Conservation (phyloP, 2,329 filamentous ascomycete species). For the Apiospora phragmitis region DNA sequence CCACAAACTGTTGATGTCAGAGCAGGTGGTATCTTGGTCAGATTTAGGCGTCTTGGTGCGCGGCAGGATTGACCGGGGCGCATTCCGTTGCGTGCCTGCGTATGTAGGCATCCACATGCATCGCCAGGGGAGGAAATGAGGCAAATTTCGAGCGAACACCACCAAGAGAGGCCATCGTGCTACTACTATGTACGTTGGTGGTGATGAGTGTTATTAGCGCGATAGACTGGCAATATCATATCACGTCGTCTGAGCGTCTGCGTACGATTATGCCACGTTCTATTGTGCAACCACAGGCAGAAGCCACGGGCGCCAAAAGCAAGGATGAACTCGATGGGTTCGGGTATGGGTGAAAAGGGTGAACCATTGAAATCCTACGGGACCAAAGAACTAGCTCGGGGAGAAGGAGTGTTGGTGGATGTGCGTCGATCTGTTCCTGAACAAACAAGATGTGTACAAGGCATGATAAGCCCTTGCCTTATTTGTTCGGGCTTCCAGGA, state of each 20-base stretch:
- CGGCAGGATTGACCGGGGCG: background rate
- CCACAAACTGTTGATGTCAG: background rate
- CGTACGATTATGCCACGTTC: background rate
- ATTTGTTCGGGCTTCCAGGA: background rate
- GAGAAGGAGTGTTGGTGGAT: background rate
- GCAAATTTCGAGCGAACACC: background rate
- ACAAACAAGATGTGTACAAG: background rate
- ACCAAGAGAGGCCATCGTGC: background rate
- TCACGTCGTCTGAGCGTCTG: background rate
- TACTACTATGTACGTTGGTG: background rate
- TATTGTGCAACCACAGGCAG: background rate
- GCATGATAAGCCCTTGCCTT: background rate
- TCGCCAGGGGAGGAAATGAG: background rate
- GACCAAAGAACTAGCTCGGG: background rate
- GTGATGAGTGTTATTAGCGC: background rate
- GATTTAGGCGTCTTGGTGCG: slow-evolving; percentile 1
- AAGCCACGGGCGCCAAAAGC: background rate
- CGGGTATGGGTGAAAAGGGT: background rate
- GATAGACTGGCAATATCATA: background rate
- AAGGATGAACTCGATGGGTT: background rate
- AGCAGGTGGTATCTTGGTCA: background rate
- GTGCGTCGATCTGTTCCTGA: background rate
- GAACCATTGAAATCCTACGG: background rate
- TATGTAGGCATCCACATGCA: background rate
- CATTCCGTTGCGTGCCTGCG: background rate